A percentile compares a stretch with the other conserved stretches of the same genome.
Evolutionary conservation across 2,329 filamentous ascomycete genomes (phyloP).

Genomic region (Macrophomina pseudophaseolina): DNA sequence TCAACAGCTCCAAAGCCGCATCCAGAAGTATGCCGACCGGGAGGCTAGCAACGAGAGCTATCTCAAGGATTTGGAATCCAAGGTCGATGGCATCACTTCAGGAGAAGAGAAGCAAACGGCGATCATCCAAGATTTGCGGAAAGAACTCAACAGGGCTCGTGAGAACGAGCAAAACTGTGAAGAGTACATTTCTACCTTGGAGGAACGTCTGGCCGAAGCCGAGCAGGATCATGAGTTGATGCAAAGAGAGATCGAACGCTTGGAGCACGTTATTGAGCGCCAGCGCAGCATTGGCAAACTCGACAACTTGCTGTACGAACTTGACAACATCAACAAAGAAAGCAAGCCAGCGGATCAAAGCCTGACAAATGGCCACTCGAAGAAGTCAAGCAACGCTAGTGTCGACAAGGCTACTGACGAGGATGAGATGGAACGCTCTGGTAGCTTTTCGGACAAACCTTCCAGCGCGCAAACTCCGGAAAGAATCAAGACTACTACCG

Average conservation of each 20-base stretch:
- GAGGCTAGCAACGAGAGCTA: constrained; percentile 93
- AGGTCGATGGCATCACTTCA: constrained; percentile 86
- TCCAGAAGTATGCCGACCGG: constrained; percentile 92
- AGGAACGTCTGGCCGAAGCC: constrained; percentile 92
- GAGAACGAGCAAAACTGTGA: constrained; percentile 91
- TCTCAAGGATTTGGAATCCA: constrained; percentile 86
- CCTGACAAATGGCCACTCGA: constrained; percentile 35
- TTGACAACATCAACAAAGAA: constrained; percentile 65
- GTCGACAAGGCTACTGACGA: constrained; percentile 29
- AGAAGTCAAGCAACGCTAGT: constrained; percentile 41
- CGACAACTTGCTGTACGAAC: constrained; percentile 87
- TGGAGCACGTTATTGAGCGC: constrained; percentile 94
- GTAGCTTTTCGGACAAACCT: neutral
- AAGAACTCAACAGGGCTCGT: constrained; percentile 84
- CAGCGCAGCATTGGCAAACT: constrained; percentile 94
- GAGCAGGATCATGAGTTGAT: constrained; percentile 96
- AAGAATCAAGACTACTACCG: constrained; percentile 9
- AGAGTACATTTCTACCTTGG: constrained; percentile 95
- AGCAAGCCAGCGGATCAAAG: constrained; percentile 32
- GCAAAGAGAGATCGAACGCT: constrained; percentile 91
- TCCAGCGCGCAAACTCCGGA: neutral
- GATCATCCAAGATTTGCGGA: constrained; percentile 84
- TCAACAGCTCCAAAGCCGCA: constrained; percentile 80
- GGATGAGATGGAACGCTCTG: constrained; percentile 18
- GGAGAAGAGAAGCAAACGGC: constrained; percentile 92